Evolutionary conservation across 2,329 filamentous ascomycete genomes (phyloP), one percentile per base, ranked within the genome.

Genomic region (Ceratocystis alfenasii): DNA sequence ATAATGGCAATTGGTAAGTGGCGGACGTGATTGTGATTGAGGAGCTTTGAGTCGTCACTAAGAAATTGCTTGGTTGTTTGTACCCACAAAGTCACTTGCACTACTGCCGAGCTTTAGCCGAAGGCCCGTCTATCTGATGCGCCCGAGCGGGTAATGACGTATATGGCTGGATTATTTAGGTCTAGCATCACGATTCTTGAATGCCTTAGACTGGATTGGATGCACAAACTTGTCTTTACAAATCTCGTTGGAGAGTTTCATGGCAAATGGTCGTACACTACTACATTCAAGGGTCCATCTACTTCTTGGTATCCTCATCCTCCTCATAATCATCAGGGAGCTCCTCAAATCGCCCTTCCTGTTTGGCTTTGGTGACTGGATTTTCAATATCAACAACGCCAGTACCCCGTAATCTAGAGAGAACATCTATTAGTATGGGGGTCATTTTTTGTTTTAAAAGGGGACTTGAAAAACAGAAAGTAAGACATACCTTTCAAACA

Each of bases 301-400:
- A 53, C 25, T 61, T 64, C 46, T 62, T 63, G 44, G 65, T 53
- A 72, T 69, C 70, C 71, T 44, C 48, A 48, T 79, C 77, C 41
- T 66, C 64, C 17, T 69, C 67, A 63, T 66, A 67, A 44, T 68
- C 66, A 41, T 69, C 68, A 8, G 68, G 77, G 50, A 92, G 72
- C 71, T 92, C 86, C 71, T 90, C 80, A 64, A 92, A 84, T 64
- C 86, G 78, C 0, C 89, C 90, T 69, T 87, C 83, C 59, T 83
- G 82, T 66, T 85, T 76, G 0, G 89, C 88, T 70, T 84, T 79
- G 66, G 85, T 82, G 1, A 95, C 85, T 0, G 90, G 90, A 72
- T 95, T 95, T 74, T 90, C 81, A 15, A 94, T 84, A 69, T 88
- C 80, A 41, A 95, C 79, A 4, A 95, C 80, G 2, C 90, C 90